These are phyloP conservation scores for Erysimum cheiranthoides DNA, from an alignment of 345 rosid species.

Conservation along the genomic window DNA sequence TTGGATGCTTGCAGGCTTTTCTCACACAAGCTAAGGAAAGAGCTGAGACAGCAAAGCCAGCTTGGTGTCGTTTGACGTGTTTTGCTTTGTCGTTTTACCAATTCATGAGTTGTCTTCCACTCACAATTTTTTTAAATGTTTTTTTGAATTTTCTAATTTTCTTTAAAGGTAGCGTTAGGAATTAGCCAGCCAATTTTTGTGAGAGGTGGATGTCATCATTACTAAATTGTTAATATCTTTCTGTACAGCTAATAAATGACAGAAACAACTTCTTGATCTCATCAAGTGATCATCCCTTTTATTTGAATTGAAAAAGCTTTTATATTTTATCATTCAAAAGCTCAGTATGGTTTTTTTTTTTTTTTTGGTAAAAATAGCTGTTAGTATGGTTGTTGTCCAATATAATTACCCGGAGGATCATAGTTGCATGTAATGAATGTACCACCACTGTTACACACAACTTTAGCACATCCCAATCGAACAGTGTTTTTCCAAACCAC, in stretches of 20 bases:
- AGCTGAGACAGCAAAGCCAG: constrained; percentile 69
- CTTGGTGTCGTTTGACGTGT: constrained; percentile 61
- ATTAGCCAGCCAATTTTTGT: constrained; percentile 46
- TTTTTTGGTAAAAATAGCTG: no score
- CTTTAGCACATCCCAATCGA: constrained; percentile 56
- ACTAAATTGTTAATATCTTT: constrained; percentile 17
- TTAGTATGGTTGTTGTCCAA: constrained; percentile 50
- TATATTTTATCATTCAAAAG: no score
- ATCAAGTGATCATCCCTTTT: no score
- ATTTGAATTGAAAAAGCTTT: background rate
- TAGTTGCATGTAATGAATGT: constrained; percentile 66
- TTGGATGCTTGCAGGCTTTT: constrained; percentile 87
- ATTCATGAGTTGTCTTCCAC: constrained; percentile 46
- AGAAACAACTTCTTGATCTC: constrained; percentile 11
- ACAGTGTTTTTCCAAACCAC: constrained; percentile 38
- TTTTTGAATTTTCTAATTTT: background rate
- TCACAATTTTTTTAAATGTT: background rate
- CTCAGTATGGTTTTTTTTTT: no score
- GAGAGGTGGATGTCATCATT: constrained; percentile 52
- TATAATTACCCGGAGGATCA: constrained; percentile 58
- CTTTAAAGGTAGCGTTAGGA: constrained; percentile 38
- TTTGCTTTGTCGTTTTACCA: constrained; percentile 55
- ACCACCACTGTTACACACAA: constrained; percentile 56
- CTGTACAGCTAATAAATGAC: constrained; percentile 45
- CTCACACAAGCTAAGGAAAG: constrained; percentile 86